phyloP scores from a whole-genome alignment of 108 stramenopile species.

The Pseudonitzschia delicatissima region DNA sequence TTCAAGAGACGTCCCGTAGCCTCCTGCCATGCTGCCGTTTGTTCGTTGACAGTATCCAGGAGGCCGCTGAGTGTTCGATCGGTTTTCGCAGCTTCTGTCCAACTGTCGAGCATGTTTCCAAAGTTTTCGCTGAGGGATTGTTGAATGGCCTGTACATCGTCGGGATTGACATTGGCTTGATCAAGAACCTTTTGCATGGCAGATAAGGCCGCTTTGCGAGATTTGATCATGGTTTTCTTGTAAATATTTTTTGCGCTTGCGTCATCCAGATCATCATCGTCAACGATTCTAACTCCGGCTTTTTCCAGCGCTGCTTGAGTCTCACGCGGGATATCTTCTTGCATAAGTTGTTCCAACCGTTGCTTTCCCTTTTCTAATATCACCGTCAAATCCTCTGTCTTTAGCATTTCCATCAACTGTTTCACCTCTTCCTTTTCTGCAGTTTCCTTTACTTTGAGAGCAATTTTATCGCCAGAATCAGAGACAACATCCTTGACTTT shows the following conservation, averaged over 20 bases:
- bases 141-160: constrained; percentile 27
- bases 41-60: constrained; percentile 65
- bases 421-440: constrained; percentile 50
- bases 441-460: constrained; percentile 22
- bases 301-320: constrained; percentile 55
- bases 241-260: constrained; percentile 17
- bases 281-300: constrained; percentile 59
- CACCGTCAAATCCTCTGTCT: constrained; percentile 76
- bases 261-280: constrained; percentile 16
- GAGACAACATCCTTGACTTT: constrained; percentile 4
- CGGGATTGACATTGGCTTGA: constrained; percentile 24
- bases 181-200: constrained; percentile 47
- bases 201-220: constrained; percentile 63
- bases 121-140: constrained; percentile 53
- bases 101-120: constrained; percentile 60
- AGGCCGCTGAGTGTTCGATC: constrained; percentile 62
- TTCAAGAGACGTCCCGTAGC: constrained; percentile 70
- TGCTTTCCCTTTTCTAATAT: constrained; percentile 59
- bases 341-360: constrained; percentile 62
- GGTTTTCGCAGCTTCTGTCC: constrained; percentile 63
- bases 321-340: constrained; percentile 53
- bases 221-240: constrained; percentile 33
- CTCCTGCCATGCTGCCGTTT: constrained; percentile 82
- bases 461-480: constrained; percentile 7
- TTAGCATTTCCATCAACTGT: constrained; percentile 70